These are phyloP conservation scores for Neonectria sp. DNA, from an alignment of 2,329 filamentous ascomycete genomes.

Conservation along the genomic window DNA sequence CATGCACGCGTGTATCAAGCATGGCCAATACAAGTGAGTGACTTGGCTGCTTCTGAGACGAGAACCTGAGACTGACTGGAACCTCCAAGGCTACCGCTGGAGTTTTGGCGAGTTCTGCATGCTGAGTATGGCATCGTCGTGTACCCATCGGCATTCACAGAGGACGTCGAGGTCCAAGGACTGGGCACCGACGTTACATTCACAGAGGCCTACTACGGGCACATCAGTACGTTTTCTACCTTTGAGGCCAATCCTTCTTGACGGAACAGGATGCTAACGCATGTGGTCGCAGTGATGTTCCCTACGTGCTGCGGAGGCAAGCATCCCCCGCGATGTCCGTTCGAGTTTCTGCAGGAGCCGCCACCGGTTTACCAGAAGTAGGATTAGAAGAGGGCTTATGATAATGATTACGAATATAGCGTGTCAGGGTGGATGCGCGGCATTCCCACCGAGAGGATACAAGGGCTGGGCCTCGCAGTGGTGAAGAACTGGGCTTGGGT, in stretches of 20 bases:
- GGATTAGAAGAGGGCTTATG: constrained; percentile 19
- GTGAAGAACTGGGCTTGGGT: background rate
- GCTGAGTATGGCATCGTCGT: constrained; percentile 58
- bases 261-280: constrained; percentile 28
- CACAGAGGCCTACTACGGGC: constrained; percentile 55
- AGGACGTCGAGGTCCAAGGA: constrained; percentile 52
- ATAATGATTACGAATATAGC: constrained; percentile 10
- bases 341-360: constrained; percentile 56
- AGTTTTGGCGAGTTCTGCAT: constrained; percentile 57
- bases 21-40: constrained; percentile 54
- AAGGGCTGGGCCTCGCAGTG: background rate
- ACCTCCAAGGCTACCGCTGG: constrained; percentile 50
- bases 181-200: constrained; percentile 54
- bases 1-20: constrained; percentile 56
- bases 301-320: constrained; percentile 46
- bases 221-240: constrained; percentile 51
- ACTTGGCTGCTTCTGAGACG: too few relatives aligned
- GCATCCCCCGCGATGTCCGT: constrained; percentile 55
- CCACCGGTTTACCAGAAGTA: constrained; percentile 54
- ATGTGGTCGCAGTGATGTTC: constrained; percentile 52
- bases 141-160: constrained; percentile 57
- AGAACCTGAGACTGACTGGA: constrained; percentile 25
- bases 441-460: background rate
- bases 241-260: background rate
- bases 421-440: background rate